phyloP scores from a whole-genome alignment of 2,329 filamentous ascomycete species.

The Xylaria sp. region DNA sequence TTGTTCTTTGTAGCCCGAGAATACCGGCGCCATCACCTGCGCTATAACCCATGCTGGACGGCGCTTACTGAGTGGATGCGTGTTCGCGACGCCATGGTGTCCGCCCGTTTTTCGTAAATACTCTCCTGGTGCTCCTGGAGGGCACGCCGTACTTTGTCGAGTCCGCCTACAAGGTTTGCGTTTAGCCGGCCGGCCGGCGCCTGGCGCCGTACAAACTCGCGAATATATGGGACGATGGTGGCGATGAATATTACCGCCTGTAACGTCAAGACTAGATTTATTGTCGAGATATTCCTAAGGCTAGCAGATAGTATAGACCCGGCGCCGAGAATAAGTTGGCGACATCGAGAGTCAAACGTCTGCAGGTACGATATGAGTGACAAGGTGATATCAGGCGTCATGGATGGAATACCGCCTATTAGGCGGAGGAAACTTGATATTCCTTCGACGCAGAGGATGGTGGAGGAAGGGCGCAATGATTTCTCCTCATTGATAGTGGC shows the following conservation, averaged over 20 bases:
- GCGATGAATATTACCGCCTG: slow-evolving; percentile 88
- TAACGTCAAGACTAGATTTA: slow-evolving; percentile 88
- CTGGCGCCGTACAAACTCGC: slow-evolving; percentile 87
- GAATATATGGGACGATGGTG: slow-evolving; percentile 83
- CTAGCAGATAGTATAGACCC: slow-evolving; percentile 88
- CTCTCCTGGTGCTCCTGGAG: slow-evolving; percentile 87
- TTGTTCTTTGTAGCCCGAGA: slow-evolving; percentile 79
- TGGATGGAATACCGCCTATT: slow-evolving; percentile 82
- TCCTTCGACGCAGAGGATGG: slow-evolving; percentile 77
- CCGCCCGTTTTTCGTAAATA: slow-evolving; percentile 90
- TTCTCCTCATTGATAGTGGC: slow-evolving; percentile 60
- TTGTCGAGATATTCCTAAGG: slow-evolving; percentile 93
- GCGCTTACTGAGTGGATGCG: slow-evolving; percentile 78
- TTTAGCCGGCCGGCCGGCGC: slow-evolving; percentile 50
- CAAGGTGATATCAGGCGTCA: slow-evolving; percentile 80
- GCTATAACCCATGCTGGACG: slow-evolving; percentile 75
- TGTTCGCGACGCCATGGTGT: slow-evolving; percentile 76
- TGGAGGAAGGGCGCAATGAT: slow-evolving; percentile 84
- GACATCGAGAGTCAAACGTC: slow-evolving; percentile 91
- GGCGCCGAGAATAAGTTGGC: slow-evolving; percentile 86
- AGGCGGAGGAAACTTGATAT: slow-evolving; percentile 83
- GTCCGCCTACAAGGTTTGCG: slow-evolving; percentile 73
- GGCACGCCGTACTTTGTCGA: slow-evolving; percentile 82
- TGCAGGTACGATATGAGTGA: slow-evolving; percentile 85
- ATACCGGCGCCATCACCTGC: slow-evolving; percentile 86